Percentiles rank a stretch among this genome's conserved stretches.
Evolutionary conservation across 805 yeast genomes (phyloP).

Genomic region (Sugiyamaella floridensis): DNA sequence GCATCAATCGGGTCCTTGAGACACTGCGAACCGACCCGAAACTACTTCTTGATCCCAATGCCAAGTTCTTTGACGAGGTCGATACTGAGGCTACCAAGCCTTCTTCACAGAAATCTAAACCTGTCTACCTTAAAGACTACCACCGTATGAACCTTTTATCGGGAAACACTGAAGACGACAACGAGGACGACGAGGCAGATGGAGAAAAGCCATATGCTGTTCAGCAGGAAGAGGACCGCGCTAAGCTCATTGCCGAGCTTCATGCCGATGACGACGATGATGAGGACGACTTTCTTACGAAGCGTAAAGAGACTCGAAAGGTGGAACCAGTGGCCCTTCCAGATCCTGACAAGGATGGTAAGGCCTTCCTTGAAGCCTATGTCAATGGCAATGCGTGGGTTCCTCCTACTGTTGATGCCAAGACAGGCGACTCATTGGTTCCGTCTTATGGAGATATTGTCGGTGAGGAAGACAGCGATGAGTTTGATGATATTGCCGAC

Average conservation of each 20-base stretch:
- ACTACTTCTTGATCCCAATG: conserved; percentile 56
- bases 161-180: conserved; percentile 53
- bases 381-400: conserved; percentile 83
- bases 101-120: conserved; percentile 45
- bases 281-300: conserved; percentile 46
- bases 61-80: conserved; percentile 66
- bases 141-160: conserved; percentile 77
- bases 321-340: conserved; percentile 45
- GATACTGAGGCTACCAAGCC: conserved; percentile 34
- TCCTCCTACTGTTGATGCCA: conserved; percentile 59
- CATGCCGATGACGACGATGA: conserved; percentile 44
- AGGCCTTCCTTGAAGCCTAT: conserved; percentile 66
- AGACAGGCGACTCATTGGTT: conserved; percentile 37
- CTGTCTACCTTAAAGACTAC: conserved; percentile 85
- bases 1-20: conserved; percentile 61
- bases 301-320: conserved; percentile 46
- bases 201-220: conserved; percentile 61
- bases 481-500: conserved; percentile 88
- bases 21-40: conserved; percentile 66
- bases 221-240: conserved; percentile 70
- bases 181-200: conserved; percentile 47
- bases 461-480: conserved; percentile 65
- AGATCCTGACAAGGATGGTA: conserved; percentile 56
- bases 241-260: conserved; percentile 68
- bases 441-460: conserved; percentile 32